Base-by-base conservation (phyloP, 163 green algal species). In the Coccomyxa subellipsoidea region DNA sequence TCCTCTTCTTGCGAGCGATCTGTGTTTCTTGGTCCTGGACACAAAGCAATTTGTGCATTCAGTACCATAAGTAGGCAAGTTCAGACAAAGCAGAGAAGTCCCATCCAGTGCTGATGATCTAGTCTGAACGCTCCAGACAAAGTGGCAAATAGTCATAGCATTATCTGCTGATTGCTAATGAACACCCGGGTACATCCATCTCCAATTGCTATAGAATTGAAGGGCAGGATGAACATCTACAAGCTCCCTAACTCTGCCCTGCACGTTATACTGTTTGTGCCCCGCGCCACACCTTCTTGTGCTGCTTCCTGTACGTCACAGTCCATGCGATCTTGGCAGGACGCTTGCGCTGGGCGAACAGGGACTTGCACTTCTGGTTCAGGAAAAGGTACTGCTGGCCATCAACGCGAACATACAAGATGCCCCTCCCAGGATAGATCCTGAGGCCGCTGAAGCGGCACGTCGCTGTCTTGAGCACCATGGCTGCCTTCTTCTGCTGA, bases 271-370 rank as follows among this genome's bases (percentile, higher is more conserved):
- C 4, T 59, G 3, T 27, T 2, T 37, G 12, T 23, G 21, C 18
- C n/a, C 18, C 32, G 66, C 5, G 27, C 10, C 72, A 15, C 77
- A 87, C 93, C 92, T 99, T 99, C 90, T 97, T 97, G 94, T 99
- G 96, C 86, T 92, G 87, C 92, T 98, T 99, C 69, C 94, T 92
- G 93, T 98, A 99, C n/a, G 89, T 87, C 10, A 85, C 89, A 54
- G 96, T 99, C 96, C 96, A 99, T 37, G 94, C 94, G 75, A 99
- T 91, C 94, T 99, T 99, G 70, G 95, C 93, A 29, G 96, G 95
- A 73, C 94, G 89, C 88, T 98, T 93, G 54, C 94, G 90, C 89
- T 98, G 95, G 89, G 96, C 90, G 90, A 94, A 98, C 86, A 98
- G 87, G 36, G 84, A 89, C 90, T 95, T 97, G 87, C 89, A 93